Evolutionary conservation across 176 grass and related monocot species (phyloP), one percentile per base, ranked within the genome.

Genomic region (Thalia dealbata): DNA sequence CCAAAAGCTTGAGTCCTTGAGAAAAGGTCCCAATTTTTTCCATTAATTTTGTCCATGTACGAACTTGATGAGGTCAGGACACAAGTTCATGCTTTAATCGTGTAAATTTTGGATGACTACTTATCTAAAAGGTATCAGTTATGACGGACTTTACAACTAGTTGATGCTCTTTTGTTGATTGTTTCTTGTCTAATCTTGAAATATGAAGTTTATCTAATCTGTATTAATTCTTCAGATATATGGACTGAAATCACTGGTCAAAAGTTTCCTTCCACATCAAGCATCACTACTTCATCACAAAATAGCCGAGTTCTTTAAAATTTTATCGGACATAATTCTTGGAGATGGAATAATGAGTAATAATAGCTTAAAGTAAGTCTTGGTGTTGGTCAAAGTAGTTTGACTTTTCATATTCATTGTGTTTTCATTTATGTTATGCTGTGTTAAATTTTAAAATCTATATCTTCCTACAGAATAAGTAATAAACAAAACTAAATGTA

Each of bases 231-330:
- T 88, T 70, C 81, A 97, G 89, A 90, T 91, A 29, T 97, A 90
- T 84, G 88, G 87, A 72, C 73, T 97, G 61, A 92, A 97, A 88
- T 76, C 85, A 77, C 75, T 92, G 64, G 83, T 86, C 63, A 97
- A 84, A 85, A 86, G 87, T 81, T 97, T 84, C 75, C 79, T 86
- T 71, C 85, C 93, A 74, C 76, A 71, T 71, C 79, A 76, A 81
- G 35, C 27, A 60, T 72, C 67, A 61, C 76, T 82, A 10, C 21
- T 35, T 4, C 51, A 12, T 54, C 64, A 84, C 76, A 76, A 77
- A 81, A 76, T 86, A 43, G 89, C 84, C 26, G 68, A 76, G 78
- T 64, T 97, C 51, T 85, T 91, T 14, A 70, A 81, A 64, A 88
- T 92, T 73, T 46, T 97, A 43, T 86, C 84, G 52, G 83, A 87